Evolutionary conservation across 805 yeast species (phyloP).

Genomic region (baker's yeast (Saccharomyces cerevisiae)): DNA sequence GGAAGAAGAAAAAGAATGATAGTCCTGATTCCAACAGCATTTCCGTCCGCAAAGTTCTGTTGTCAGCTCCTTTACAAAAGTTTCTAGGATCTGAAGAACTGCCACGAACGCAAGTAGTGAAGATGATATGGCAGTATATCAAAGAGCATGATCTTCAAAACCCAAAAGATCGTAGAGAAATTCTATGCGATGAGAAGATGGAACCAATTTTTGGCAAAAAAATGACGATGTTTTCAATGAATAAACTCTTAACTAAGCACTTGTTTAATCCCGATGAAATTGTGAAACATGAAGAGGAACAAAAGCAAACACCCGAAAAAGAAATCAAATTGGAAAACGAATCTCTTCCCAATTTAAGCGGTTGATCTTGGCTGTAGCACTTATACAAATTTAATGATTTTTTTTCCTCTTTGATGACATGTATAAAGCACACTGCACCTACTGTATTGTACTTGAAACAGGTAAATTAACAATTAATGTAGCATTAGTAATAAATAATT

Average conservation of each 20-base stretch:
- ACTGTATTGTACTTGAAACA: not conserved
- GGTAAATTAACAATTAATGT: not conserved
- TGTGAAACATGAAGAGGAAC: slow-evolving; percentile 1
- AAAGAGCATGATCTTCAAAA: slow-evolving; percentile 55
- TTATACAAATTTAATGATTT: not conserved
- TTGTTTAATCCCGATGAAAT: slow-evolving; percentile 33
- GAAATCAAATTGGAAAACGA: not conserved
- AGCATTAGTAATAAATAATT: not conserved
- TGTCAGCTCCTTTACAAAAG: slow-evolving; percentile 45
- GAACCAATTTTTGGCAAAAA: slow-evolving; percentile 51
- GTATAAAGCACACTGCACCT: not conserved
- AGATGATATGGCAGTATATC: slow-evolving; percentile 62
- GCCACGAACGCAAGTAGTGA: slow-evolving; percentile 66
- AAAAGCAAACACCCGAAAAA: not conserved
- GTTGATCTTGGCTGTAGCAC: not conserved
- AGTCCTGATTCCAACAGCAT: slow-evolving; percentile 28
- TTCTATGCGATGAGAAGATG: slow-evolving; percentile 54
- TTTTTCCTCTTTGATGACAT: not conserved
- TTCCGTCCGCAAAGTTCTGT: slow-evolving; percentile 35
- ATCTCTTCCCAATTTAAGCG: not conserved
- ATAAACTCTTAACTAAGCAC: slow-evolving; percentile 45
- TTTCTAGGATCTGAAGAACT: slow-evolving; percentile 40
- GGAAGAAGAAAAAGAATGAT: slow-evolving; percentile 1
- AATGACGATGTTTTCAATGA: slow-evolving; percentile 52
- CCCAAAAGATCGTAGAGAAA: slow-evolving; percentile 56